These are phyloP conservation scores for Tolypocladium ophioglossoides DNA, from an alignment of 2,329 filamentous ascomycete genomes.

Conservation along the genomic window DNA sequence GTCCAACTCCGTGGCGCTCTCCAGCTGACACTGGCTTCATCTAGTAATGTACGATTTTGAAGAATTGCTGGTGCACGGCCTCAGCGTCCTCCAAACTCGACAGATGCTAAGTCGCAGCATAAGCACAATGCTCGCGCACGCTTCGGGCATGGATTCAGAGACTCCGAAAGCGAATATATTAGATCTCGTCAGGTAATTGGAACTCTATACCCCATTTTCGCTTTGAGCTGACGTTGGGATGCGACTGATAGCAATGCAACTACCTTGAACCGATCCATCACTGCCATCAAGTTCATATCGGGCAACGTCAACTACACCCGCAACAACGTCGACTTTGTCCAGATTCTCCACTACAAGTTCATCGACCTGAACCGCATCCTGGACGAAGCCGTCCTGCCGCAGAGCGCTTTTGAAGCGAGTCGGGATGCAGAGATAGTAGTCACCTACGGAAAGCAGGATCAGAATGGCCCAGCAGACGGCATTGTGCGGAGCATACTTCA, in stretches of 20 bases:
- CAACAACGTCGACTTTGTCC: constrained; percentile 1
- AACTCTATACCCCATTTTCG: neutral
- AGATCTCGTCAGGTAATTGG: neutral
- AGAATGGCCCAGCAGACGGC: neutral
- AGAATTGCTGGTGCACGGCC: neutral
- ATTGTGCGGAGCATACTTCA: neutral
- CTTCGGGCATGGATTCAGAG: neutral
- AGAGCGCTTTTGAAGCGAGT: neutral
- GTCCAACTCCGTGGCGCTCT: neutral
- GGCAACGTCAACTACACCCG: neutral
- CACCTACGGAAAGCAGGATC: neutral
- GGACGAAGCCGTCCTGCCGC: neutral
- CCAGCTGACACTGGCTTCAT: neutral
- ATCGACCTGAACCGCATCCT: neutral
- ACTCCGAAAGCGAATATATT: neutral
- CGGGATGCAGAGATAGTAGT: neutral
- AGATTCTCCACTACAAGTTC: constrained; percentile 1
- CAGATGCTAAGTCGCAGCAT: neutral
- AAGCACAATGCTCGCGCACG: constrained; percentile 1
- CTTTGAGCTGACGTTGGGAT: neutral
- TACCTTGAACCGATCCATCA: neutral
- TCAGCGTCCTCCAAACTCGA: neutral
- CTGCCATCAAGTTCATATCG: neutral
- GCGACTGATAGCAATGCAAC: neutral
- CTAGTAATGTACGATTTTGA: constrained; percentile 1